Evolutionary conservation across 257 asterid species (phyloP).

Genomic region (Solanum phureja): DNA sequence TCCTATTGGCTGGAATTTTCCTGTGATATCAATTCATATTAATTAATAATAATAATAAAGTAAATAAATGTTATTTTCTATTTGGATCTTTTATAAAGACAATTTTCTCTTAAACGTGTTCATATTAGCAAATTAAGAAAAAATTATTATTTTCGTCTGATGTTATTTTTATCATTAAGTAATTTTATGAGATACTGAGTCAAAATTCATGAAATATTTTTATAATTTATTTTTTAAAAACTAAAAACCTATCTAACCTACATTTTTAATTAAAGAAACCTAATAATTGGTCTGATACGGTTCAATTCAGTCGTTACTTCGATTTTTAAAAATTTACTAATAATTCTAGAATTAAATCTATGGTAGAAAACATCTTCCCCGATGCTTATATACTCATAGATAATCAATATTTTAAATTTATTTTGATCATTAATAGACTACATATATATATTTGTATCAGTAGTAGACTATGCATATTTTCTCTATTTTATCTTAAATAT

Average conservation of each 20-base stretch:
- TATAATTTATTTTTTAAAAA: no score
- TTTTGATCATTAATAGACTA: not conserved
- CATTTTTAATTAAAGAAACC: not conserved
- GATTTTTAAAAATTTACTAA: no score
- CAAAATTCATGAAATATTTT: no score
- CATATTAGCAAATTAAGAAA: not conserved
- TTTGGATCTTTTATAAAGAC: not conserved
- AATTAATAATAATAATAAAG: no score
- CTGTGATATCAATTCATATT: not conserved
- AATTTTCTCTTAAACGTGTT: not conserved
- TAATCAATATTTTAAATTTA: no score
- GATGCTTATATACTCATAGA: not conserved
- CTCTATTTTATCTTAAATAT: no score
- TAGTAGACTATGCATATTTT: not conserved
- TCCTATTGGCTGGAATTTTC: not conserved
- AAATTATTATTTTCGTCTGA: not conserved
- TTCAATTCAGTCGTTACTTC: not conserved
- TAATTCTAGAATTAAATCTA: no score
- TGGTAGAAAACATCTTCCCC: not conserved
- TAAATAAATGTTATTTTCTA: no score
- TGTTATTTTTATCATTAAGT: no score
- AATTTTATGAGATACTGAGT: no score
- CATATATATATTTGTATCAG: not conserved
- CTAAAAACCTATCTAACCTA: not conserved
- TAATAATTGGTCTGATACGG: not conserved